Percentiles rank a stretch among this genome's conserved stretches.
These are phyloP conservation scores for Cryptococcus floricola DNA, from an alignment of 1,284 basidiomycete species.

Conservation along the genomic window DNA sequence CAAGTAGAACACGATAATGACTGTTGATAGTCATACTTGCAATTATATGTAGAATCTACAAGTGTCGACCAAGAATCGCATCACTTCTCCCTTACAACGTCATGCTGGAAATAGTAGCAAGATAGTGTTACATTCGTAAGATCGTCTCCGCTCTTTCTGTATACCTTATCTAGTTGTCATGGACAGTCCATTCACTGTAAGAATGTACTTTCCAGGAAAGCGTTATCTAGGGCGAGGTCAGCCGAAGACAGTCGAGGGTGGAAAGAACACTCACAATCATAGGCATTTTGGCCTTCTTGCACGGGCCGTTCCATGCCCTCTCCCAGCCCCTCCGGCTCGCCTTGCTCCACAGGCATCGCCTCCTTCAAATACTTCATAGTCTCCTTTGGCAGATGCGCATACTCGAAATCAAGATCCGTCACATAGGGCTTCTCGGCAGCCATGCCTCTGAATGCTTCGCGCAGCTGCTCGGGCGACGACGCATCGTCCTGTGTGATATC, in stretches of 20 bases:
- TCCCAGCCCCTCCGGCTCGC: conserved; percentile 19
- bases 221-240: conserved; percentile 24
- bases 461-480: conserved; percentile 84
- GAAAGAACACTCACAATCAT: conserved; percentile 40
- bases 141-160: too few species aligned
- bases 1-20: too few species aligned
- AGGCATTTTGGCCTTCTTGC: conserved; percentile 10
- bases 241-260: background rate
- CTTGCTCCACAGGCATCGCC: conserved; percentile 38
- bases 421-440: conserved; percentile 91
- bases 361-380: conserved; percentile 75
- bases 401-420: conserved; percentile 84
- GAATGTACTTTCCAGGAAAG: conserved; percentile 41
- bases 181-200: conserved; percentile 9
- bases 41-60: too few species aligned
- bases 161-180: too few species aligned
- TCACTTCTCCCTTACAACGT: background rate
- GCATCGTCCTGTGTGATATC: conserved; percentile 90
- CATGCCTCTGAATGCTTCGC: conserved; percentile 88
- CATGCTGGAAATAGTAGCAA: background rate
- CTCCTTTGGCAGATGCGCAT: conserved; percentile 74
- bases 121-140: background rate
- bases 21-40: too few species aligned
- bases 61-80: too few species aligned
- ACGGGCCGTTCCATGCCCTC: conserved; percentile 14